Conservation (phyloP, 1,284 basidiomycete genomes). For the Wolfiporia cocos region DNA sequence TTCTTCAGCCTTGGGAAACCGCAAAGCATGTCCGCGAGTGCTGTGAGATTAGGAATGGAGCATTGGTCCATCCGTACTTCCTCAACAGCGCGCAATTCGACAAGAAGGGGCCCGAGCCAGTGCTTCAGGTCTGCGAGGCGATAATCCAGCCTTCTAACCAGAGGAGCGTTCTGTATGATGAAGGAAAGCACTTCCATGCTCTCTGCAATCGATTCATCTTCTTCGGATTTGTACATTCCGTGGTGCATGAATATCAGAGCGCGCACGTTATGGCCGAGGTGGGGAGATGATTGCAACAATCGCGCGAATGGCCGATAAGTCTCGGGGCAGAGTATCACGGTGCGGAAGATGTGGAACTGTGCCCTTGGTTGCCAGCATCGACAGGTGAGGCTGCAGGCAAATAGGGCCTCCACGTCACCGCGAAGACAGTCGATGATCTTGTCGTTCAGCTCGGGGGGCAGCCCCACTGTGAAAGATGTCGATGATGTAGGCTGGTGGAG, state of each 20-base stretch:
- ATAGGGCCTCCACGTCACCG: conserved; percentile 10
- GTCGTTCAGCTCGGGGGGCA: conserved; percentile 16
- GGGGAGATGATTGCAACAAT: conserved; percentile 8
- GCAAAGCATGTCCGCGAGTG: conserved; percentile 1
- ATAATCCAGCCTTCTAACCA: no score
- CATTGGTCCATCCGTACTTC: conserved; percentile 1
- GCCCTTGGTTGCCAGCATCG: conserved; percentile 10
- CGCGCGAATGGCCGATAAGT: conserved; percentile 7
- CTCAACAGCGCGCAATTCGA: background rate
- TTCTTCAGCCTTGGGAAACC: conserved; percentile 6
- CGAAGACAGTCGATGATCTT: conserved; percentile 17
- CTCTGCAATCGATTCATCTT: no score
- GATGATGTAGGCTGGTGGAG: no score
- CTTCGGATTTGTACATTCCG: no score
- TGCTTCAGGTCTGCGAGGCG: background rate
- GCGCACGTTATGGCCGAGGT: conserved; percentile 9
- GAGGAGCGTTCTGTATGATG: no score
- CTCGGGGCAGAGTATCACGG: conserved; percentile 2
- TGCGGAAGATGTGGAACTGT: conserved; percentile 12
- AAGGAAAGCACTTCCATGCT: no score
- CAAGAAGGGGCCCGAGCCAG: background rate
- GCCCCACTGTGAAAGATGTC: no score
- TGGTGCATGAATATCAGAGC: conserved; percentile 7
- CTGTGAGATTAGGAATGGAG: background rate
- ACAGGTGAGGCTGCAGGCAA: conserved; percentile 14